These are phyloP conservation scores for Kappamyces sp. DNA, from an alignment of 192 early-diverging fungal species.

Conservation along the genomic window DNA sequence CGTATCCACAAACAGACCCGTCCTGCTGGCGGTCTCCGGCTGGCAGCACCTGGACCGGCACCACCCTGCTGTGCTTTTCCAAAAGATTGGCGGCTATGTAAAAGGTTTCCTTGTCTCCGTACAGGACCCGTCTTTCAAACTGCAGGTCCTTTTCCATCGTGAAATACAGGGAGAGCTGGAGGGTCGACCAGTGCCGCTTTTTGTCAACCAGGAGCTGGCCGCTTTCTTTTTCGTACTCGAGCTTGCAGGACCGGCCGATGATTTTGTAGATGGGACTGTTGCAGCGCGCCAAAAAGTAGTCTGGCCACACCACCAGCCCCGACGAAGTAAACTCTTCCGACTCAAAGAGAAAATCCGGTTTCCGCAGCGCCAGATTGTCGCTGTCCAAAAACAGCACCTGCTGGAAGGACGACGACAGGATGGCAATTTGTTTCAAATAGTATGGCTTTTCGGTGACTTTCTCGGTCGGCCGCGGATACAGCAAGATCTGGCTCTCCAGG, in stretches of 20 bases:
- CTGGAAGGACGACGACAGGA: not conserved
- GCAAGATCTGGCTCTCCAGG: no score
- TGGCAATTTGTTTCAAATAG: no score
- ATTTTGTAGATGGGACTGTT: constrained; percentile 3
- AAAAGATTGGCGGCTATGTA: constrained; percentile 3
- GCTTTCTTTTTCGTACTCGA: constrained; percentile 15
- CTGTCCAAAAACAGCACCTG: constrained; percentile 13
- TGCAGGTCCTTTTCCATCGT: constrained; percentile 1
- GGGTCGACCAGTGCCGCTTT: not conserved
- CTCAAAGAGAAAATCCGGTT: constrained; percentile 15
- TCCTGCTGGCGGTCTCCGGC: constrained; percentile 4
- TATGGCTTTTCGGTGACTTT: no score
- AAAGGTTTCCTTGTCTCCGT: constrained; percentile 16
- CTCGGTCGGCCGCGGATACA: no score
- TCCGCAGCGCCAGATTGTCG: constrained; percentile 11
- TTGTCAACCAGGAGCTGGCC: constrained; percentile 15
- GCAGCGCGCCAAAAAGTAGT: not conserved
- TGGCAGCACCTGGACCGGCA: not conserved
- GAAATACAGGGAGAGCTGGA: constrained; percentile 7
- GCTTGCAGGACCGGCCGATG: not conserved
- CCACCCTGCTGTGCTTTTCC: not conserved
- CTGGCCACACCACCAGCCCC: constrained; percentile 12
- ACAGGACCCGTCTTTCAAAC: constrained; percentile 9
- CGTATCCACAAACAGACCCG: constrained; percentile 3
- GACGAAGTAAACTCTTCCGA: constrained; percentile 11